A percentile compares a stretch with the other conserved stretches of the same genome.
Evolutionary conservation across 345 rosid genomes (phyloP).

Genomic region (Gossypium arboreum): DNA sequence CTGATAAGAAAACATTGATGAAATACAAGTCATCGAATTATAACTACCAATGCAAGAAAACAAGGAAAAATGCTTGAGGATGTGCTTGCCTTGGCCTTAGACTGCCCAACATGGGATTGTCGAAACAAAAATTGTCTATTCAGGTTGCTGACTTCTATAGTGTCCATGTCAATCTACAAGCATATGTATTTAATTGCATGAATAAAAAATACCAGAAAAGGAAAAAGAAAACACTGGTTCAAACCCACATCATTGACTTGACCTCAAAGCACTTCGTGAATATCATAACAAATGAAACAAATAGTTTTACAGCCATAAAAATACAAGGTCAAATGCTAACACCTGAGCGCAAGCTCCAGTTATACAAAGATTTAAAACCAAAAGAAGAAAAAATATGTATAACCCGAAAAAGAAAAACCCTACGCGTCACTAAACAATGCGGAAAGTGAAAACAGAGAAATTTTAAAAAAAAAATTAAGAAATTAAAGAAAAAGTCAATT

Average conservation of each 20-base stretch:
- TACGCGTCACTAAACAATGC: background rate
- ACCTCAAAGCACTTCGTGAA: background rate
- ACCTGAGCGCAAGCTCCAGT: background rate
- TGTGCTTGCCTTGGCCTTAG: constrained; percentile 80
- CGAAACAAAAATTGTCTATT: constrained; percentile 96
- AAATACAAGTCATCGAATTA: constrained; percentile 3
- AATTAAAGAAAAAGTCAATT: background rate
- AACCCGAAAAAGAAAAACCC: constrained; percentile 9
- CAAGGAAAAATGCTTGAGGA: background rate
- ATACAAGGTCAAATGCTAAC: background rate
- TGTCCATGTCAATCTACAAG: constrained; percentile 97
- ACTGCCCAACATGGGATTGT: constrained; percentile 90
- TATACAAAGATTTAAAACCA: background rate
- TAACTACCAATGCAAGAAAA: background rate
- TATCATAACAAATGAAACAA: background rate
- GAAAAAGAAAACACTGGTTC: too few relatives aligned
- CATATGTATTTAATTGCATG: constrained; percentile 1
- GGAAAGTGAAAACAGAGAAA: background rate
- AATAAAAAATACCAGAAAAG: constrained; percentile 2
- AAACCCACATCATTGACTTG: background rate
- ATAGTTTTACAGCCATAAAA: background rate
- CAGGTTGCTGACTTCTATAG: constrained; percentile 98
- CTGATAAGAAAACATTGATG: constrained; percentile 35
- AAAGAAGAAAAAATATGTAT: background rate
- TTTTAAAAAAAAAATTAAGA: background rate